Conservation (phyloP, 106 monocot species). For the Vanilla planifolia region DNA sequence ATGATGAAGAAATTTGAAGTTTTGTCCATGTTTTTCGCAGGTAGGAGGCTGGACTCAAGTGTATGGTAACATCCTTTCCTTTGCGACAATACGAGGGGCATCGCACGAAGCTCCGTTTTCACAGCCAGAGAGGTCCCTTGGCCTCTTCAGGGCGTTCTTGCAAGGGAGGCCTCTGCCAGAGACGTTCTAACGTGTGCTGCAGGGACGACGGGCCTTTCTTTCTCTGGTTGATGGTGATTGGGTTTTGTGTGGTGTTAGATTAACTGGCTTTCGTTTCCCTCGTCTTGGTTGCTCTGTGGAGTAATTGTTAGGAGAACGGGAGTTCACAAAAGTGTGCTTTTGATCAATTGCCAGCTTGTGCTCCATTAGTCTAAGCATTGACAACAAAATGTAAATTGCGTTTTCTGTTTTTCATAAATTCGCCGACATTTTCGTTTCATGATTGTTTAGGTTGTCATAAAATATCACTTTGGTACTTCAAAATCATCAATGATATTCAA, state of each 20-base stretch:
- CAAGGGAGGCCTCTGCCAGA: conserved; percentile 69
- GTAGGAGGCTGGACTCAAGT: conserved; percentile 99
- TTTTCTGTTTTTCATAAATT: too few relatives aligned
- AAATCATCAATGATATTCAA: too few relatives aligned
- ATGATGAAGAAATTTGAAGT: background rate
- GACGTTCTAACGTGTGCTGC: conserved; percentile 29
- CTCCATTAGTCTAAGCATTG: background rate
- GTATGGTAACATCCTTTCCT: conserved; percentile 69
- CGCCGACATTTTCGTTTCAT: too few relatives aligned
- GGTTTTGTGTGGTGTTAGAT: conserved; percentile 1
- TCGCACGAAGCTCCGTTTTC: conserved; percentile 99
- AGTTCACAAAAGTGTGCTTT: background rate
- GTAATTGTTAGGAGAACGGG: background rate
- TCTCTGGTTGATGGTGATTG: conserved; percentile 1
- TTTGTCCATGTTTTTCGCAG: conserved; percentile 31
- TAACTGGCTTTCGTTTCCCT: background rate
- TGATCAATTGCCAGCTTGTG: background rate
- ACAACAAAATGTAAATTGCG: too few relatives aligned
- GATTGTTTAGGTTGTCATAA: too few relatives aligned
- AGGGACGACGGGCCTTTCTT: background rate
- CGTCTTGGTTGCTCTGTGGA: background rate
- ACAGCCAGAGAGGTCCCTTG: conserved; percentile 89
- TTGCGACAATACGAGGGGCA: conserved; percentile 95
- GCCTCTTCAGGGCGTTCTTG: conserved; percentile 70
- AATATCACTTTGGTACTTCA: too few relatives aligned